A percentile compares a stretch with the other conserved stretches of the same genome.
Conservation (phyloP, 352 stramenopile species). For the Aphanomyces stellatus region DNA sequence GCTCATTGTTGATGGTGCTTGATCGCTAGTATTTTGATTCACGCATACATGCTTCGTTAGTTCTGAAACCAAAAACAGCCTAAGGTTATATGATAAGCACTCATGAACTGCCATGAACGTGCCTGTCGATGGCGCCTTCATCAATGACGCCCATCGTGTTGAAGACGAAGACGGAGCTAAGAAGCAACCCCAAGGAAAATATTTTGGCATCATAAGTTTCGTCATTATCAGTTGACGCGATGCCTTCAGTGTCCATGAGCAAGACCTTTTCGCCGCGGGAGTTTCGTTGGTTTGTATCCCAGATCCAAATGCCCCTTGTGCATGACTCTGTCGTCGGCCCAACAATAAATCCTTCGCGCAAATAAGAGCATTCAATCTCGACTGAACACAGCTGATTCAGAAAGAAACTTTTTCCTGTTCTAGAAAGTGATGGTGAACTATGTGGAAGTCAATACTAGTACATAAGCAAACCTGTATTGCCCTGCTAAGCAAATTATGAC, state of each 20-base stretch:
- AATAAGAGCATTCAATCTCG: too few species aligned
- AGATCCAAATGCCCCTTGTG: conserved; percentile 81
- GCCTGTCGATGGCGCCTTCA: conserved; percentile 70
- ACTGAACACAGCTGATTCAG: conserved; percentile 52
- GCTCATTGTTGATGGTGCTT: conserved; percentile 11
- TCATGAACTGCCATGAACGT: neutral
- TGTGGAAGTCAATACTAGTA: neutral
- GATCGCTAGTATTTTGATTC: neutral
- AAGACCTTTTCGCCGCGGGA: conserved; percentile 50
- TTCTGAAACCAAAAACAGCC: conserved; percentile 74
- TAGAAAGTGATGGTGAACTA: conserved; percentile 12
- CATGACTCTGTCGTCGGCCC: conserved; percentile 78
- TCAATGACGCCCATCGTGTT: conserved; percentile 87
- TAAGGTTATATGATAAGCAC: neutral
- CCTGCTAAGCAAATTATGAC: conserved; percentile 72
- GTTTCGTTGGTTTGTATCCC: conserved; percentile 54
- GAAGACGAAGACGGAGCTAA: conserved; percentile 79
- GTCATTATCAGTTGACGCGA: conserved; percentile 78
- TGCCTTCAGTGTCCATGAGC: conserved; percentile 80
- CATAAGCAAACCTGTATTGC: conserved; percentile 48
- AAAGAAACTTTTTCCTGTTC: conserved; percentile 84
- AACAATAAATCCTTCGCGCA: conserved; percentile 45
- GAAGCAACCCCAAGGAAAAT: conserved; percentile 67
- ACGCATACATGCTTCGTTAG: conserved; percentile 78
- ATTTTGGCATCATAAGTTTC: conserved; percentile 85